Evolutionary conservation across 2,329 filamentous ascomycete species (phyloP), one percentile per base, ranked within the genome.

Genomic region (Chaetomiaceae sp.): DNA sequence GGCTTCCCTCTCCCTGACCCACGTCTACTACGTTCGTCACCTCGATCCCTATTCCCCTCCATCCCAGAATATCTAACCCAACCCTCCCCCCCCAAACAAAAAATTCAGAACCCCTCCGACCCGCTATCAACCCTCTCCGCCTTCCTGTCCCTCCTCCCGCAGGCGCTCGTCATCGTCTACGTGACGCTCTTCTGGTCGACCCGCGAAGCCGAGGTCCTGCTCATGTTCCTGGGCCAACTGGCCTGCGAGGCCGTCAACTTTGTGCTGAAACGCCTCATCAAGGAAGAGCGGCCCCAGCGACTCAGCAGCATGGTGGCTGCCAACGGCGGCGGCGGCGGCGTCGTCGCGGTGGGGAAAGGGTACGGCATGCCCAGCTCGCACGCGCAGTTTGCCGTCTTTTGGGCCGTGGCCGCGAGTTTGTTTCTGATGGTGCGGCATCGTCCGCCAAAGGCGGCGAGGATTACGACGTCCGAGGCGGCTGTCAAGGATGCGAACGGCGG

Each of bases 321-420:
- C 47, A 88, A 87, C 66, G 91, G 36, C 7, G n/a, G n/a, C n/a
- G n/a, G n/a, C n/a, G 50, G 37, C 27, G n/a, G 21, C 11, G 16
- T n/a, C 25, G 53, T 5, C 6, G 13, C 6, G 9, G 27, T 47
- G 23, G 47, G 90, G 51, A 95, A 95, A 70, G 94, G 94, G 59
- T 99, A 99, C 67, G 95, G 94, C 63, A 99, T 99, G 95, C 94
- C 94, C 48, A 79, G 75, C 58, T 96, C 91, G 33, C 94, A 99
- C 72, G 88, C 94, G 8, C 94, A 99, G 73, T 99, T 96, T 68
- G 87, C 92, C 56, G 81, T 87, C 51, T 99, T 90, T 75, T 97
- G 96, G 79, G 86, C 89, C 53, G 74, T 95, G 53, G 94, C 88
- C 57, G 73, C 97, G 55, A 77, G 82, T 21, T 76, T 99, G 18